These are phyloP conservation scores for Cicer judaicum DNA, from an alignment of 306 rosid species.

Conservation along the genomic window DNA sequence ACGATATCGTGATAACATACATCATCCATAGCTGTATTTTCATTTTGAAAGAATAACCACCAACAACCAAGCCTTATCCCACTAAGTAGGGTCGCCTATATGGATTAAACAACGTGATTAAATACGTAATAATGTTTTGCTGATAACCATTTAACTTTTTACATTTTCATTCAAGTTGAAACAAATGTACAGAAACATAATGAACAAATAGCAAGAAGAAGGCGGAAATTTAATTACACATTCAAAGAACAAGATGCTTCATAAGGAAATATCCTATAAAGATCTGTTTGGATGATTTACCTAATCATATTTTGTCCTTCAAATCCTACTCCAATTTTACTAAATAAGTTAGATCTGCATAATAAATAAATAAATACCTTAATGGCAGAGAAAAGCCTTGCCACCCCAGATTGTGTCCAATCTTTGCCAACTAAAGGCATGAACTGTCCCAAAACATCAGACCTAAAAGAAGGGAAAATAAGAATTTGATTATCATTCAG, in stretches of 20 bases:
- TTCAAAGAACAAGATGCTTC: conserved; percentile 26
- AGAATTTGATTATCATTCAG: conserved; percentile 14
- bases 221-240: background rate
- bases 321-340: conserved; percentile 30
- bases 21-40: conserved; percentile 31
- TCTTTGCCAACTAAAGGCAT: conserved; percentile 99
- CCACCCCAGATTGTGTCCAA: conserved; percentile 98
- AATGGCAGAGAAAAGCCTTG: conserved; percentile 89
- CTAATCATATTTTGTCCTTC: conserved; percentile 9
- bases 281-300: conserved; percentile 19
- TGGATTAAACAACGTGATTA: too few species aligned
- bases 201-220: conserved; percentile 25
- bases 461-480: conserved; percentile 57
- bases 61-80: too few species aligned
- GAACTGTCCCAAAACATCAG: conserved; percentile 98
- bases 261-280: conserved; percentile 21
- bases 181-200: conserved; percentile 16
- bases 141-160: conserved; percentile 29
- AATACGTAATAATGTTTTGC: background rate
- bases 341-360: conserved; percentile 17
- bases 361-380: conserved; percentile 58
- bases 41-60: conserved; percentile 23
- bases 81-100: too few species aligned
- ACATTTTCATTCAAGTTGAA: conserved; percentile 28
- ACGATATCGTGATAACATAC: conserved; percentile 30